Evolutionary conservation across 2,329 filamentous ascomycete genomes (phyloP).

Genomic region (Immersiporthe knoxdaviesiana): DNA sequence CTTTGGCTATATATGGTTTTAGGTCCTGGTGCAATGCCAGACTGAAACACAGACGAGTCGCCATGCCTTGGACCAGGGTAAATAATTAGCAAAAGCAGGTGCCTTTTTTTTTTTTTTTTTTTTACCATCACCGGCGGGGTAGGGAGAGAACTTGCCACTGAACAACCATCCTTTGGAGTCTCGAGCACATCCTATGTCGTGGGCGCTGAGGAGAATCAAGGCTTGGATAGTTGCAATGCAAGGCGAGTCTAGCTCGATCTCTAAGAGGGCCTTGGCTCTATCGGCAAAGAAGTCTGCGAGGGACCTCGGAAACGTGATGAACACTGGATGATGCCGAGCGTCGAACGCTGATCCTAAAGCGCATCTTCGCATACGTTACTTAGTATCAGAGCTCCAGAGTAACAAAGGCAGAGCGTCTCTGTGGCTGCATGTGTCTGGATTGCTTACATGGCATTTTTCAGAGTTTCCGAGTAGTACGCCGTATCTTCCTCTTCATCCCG

Average conservation of each 20-base stretch:
- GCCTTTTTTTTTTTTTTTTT: too few species aligned
- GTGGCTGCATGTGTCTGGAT: too few species aligned
- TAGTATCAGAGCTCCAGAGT: too few species aligned
- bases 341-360: slow-evolving; percentile 40
- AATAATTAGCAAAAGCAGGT: background rate
- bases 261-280: slow-evolving; percentile 47
- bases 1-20: slow-evolving; percentile 43
- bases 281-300: slow-evolving; percentile 43
- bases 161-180: slow-evolving; percentile 45
- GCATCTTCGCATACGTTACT: too few species aligned
- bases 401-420: too few species aligned
- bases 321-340: slow-evolving; percentile 37
- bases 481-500: slow-evolving; percentile 19
- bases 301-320: slow-evolving; percentile 23
- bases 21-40: slow-evolving; percentile 47
- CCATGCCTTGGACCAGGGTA: slow-evolving; percentile 38
- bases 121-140: too few species aligned
- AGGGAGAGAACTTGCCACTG: background rate
- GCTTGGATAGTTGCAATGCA: slow-evolving; percentile 51
- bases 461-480: slow-evolving; percentile 36
- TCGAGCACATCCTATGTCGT: slow-evolving; percentile 48
- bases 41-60: slow-evolving; percentile 47
- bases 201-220: slow-evolving; percentile 48
- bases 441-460: slow-evolving; percentile 37
- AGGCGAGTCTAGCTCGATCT: slow-evolving; percentile 50